These are phyloP conservation scores for Saccharomycopsis lassenensis DNA, from an alignment of 805 yeast genomes.

Conservation along the genomic window DNA sequence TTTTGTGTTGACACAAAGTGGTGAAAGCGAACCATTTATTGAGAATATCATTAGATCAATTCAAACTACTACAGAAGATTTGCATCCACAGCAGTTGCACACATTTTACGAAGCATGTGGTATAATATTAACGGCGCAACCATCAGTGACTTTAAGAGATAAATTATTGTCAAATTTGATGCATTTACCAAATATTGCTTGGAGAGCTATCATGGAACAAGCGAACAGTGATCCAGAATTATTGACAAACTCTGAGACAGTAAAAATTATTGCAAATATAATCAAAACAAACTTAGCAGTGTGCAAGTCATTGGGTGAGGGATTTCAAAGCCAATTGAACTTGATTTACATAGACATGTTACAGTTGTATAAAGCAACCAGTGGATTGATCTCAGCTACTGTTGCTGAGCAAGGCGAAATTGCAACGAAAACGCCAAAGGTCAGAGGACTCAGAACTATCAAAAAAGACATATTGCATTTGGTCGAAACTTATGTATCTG, in stretches of 20 bases:
- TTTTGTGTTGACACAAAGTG: conserved; percentile 78
- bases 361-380: conserved; percentile 78
- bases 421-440: conserved; percentile 91
- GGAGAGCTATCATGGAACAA: conserved; percentile 81
- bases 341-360: conserved; percentile 82
- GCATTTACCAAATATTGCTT: conserved; percentile 89
- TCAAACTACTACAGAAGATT: conserved; percentile 78
- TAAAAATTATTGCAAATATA: conserved; percentile 85
- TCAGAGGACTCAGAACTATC: conserved; percentile 89
- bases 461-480: conserved; percentile 87
- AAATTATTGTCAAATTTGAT: conserved; percentile 66
- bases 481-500: conserved; percentile 78
- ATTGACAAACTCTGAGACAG: conserved; percentile 69
- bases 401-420: conserved; percentile 74
- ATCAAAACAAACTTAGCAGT: conserved; percentile 93
- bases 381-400: conserved; percentile 70
- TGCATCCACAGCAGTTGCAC: conserved; percentile 95
- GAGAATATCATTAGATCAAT: conserved; percentile 79
- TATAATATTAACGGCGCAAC: conserved; percentile 80
- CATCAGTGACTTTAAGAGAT: conserved; percentile 55
- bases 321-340: conserved; percentile 80
- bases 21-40: conserved; percentile 83
- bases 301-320: conserved; percentile 89
- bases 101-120: conserved; percentile 98
- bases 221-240: conserved; percentile 77